Evolutionary conservation across 2,329 filamentous ascomycete genomes (phyloP).

Genomic region (Trichophyton schoenleinii): DNA sequence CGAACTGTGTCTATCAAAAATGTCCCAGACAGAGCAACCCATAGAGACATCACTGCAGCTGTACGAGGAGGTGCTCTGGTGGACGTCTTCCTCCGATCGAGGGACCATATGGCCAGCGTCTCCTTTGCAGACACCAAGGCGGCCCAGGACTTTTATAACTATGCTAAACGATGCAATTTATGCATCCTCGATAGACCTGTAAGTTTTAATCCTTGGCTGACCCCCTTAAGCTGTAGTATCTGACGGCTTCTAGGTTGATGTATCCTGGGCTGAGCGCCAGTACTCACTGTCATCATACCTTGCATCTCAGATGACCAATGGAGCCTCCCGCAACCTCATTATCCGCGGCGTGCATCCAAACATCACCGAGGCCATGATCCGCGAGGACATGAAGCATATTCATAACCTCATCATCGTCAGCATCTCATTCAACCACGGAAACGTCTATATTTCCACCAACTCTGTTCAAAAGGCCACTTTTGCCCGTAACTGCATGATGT

Average conservation of each 20-base stretch:
- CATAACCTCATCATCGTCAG: slow-evolving; percentile 62
- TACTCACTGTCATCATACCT: slow-evolving; percentile 53
- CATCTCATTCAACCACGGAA: slow-evolving; percentile 45
- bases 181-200: slow-evolving; percentile 59
- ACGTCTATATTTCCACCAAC: slow-evolving; percentile 61
- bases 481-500: slow-evolving; percentile 67
- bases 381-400: slow-evolving; percentile 68
- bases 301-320: slow-evolving; percentile 48
- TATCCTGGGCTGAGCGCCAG: slow-evolving; percentile 59
- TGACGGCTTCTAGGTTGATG: slow-evolving; percentile 44
- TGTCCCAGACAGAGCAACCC: slow-evolving; percentile 49
- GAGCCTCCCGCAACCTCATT: slow-evolving; percentile 62
- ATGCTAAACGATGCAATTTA: slow-evolving; percentile 53
- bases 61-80: slow-evolving; percentile 60
- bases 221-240: too few relatives aligned
- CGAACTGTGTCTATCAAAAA: slow-evolving; percentile 46
- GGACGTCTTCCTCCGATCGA: slow-evolving; percentile 50
- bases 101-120: slow-evolving; percentile 50
- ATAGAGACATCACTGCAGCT: slow-evolving; percentile 51
- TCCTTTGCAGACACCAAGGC: slow-evolving; percentile 56
- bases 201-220: slow-evolving; percentile 19
- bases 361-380: slow-evolving; percentile 52
- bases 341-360: slow-evolving; percentile 47
- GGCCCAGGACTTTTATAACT: slow-evolving; percentile 52
- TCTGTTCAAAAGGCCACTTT: slow-evolving; percentile 64